Base-by-base conservation (phyloP, 108 stramenopile genomes). In the Skeletonema costatum region DNA sequence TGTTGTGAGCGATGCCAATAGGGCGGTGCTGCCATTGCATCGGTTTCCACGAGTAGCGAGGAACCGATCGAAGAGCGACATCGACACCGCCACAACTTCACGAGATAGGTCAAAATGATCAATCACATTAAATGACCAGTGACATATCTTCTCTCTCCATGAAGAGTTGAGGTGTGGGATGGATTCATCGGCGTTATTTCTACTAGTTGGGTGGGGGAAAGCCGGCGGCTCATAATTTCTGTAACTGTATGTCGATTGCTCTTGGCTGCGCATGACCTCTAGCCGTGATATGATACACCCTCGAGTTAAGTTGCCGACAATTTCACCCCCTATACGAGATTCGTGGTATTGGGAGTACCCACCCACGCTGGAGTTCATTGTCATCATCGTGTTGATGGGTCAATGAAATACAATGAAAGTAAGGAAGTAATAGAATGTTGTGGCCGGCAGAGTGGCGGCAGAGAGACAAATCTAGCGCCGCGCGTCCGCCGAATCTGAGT, bases 31-130 rank as follows among this genome's bases (percentile, higher is more conserved):
- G 3, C 90, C 90, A 62, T 80, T 87, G 81, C 90, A 91, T 58
- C 80, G 60, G 48, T 88, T 92, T 19, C 87, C 79, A 36, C 81
- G 66, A 2, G 89, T 92, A 0, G 90, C 91, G 48, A 94, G 80
- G 72, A 73, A 94, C 8, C 91, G 88, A 84, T 94, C 93, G 66
- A 94, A 94, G 17, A 90, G 78, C 32, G 81, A 78, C 61, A 94
- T 65, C 17, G 79, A 79, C 31, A 92, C 81, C 35, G 90, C 90
- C 35, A 92, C 91, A 36, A 90, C 85, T 68, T 94, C 89, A 10
- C 93, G 83, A 1, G 87, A 88, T 19, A 94, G 69, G 32, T 92
- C 89, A 70, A 92, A 94, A 80, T 94, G 93, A 79, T 94, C 93
- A 8, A 94, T 85, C 5, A 94, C 93, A 67, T 88, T 91, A 83